These are phyloP conservation scores for Wickerhamomyces canadensis DNA, from an alignment of 805 yeast species.

Conservation along the genomic window DNA sequence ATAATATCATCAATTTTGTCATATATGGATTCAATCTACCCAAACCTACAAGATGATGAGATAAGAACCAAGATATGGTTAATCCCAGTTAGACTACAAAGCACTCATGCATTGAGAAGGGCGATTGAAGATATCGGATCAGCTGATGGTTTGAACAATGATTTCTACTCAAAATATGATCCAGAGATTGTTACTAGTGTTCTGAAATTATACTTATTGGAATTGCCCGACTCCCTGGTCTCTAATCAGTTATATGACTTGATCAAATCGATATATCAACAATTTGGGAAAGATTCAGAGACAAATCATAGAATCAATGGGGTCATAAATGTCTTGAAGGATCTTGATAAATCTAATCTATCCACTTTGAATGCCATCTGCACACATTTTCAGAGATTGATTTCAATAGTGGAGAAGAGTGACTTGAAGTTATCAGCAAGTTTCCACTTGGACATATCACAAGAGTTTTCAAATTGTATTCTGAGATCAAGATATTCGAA, in stretches of 20 bases:
- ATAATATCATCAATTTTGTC: constrained; percentile 58
- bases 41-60: constrained; percentile 62
- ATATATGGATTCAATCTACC: constrained; percentile 65
- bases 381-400: constrained; percentile 65
- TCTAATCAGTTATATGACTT: constrained; percentile 62
- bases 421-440: constrained; percentile 30
- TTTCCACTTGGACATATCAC: constrained; percentile 45
- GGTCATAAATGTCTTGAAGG: constrained; percentile 57
- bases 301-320: constrained; percentile 46
- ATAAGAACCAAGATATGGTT: constrained; percentile 68
- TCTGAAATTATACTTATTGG: constrained; percentile 67
- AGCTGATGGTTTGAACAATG: constrained; percentile 24
- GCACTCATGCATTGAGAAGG: constrained; percentile 57
- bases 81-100: constrained; percentile 52
- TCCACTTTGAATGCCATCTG: constrained; percentile 79
- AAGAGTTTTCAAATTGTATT: constrained; percentile 61
- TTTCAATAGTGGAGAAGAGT: constrained; percentile 43
- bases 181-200: constrained; percentile 64
- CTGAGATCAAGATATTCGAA: constrained; percentile 46
- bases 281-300: constrained; percentile 33
- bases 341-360: constrained; percentile 63
- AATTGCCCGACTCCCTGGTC: constrained; percentile 72
- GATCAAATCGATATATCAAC: constrained; percentile 58
- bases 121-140: constrained; percentile 51
- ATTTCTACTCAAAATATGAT: constrained; percentile 28